Percentiles rank a stretch among this genome's conserved stretches.
These are phyloP conservation scores for Malassezia pachydermatis DNA, from an alignment of 1,284 basidiomycete genomes.

Conservation along the genomic window DNA sequence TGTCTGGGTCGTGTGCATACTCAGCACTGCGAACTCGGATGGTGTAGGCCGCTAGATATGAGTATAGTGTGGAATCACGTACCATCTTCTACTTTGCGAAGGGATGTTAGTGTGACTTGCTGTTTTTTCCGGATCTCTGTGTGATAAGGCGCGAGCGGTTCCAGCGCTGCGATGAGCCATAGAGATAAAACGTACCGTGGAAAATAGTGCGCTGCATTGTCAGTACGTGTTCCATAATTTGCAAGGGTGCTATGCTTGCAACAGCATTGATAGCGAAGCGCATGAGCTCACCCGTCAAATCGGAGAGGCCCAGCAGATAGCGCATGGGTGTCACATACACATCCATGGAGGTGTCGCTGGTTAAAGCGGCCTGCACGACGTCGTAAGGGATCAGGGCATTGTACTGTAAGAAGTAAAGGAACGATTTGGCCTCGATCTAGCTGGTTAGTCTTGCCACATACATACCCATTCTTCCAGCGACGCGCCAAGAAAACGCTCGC, in stretches of 20 bases:
- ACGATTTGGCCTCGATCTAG: conserved; percentile 79
- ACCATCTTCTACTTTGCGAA: conserved; percentile 92
- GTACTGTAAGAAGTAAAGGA: conserved; percentile 73
- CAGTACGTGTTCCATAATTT: conserved; percentile 25
- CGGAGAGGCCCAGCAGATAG: conserved; percentile 82
- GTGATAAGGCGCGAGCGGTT: conserved; percentile 60
- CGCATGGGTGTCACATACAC: conserved; percentile 56
- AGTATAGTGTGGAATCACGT: conserved; percentile 29
- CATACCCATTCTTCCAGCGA: conserved; percentile 49
- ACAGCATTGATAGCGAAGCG: conserved; percentile 60
- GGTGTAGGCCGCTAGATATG: conserved; percentile 10
- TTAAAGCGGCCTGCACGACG: conserved; percentile 56
- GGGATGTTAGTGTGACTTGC: conserved; percentile 66
- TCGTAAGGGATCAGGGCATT: conserved; percentile 61
- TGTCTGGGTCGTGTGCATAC: conserved; percentile 9
- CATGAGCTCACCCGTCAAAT: conserved; percentile 96
- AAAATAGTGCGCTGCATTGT: conserved; percentile 25
- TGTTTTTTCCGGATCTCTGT: conserved; percentile 77
- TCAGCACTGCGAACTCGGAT: conserved; percentile 15
- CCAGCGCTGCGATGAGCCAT: conserved; percentile 58
- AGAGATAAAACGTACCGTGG: conserved; percentile 7
- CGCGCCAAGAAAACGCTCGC: conserved; percentile 35
- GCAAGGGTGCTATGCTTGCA: conserved; percentile 20
- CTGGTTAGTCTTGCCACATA: neutral
- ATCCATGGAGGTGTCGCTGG: neutral